phyloP scores from a whole-genome alignment of 345 rosid genomes.

The Carallia pectinifolia region DNA sequence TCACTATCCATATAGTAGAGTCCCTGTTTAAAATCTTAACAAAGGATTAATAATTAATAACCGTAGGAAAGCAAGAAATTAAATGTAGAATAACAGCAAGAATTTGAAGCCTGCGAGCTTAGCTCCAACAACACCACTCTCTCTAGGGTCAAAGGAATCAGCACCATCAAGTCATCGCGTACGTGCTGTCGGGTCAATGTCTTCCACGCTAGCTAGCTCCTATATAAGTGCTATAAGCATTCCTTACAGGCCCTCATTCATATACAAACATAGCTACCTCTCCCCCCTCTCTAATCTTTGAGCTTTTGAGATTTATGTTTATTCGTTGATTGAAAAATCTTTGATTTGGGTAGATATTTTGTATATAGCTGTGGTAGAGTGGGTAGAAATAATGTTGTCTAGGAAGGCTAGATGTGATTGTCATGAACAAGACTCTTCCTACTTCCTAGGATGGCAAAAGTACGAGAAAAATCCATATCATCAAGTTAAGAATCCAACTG shows the following conservation, averaged over 20 bases:
- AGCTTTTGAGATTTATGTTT: background rate
- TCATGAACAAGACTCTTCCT: conserved; percentile 32
- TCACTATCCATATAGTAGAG: too few species aligned
- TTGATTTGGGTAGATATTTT: too few species aligned
- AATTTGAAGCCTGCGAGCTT: too few species aligned
- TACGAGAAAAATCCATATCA: conserved; percentile 33
- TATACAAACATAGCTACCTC: background rate
- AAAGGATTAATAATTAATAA: too few species aligned
- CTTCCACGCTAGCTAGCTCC: background rate
- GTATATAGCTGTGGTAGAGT: background rate
- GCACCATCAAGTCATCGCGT: background rate
- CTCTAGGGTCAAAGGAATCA: background rate
- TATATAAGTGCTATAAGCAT: background rate
- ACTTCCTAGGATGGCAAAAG: conserved; percentile 37
- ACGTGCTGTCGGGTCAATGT: conserved; percentile 2
- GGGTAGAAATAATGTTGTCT: conserved; percentile 21
- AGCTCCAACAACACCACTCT: too few species aligned
- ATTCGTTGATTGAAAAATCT: too few species aligned
- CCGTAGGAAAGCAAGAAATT: too few species aligned
- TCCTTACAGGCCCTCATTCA: background rate
- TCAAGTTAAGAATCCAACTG: conserved; percentile 25
- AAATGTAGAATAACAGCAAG: too few species aligned
- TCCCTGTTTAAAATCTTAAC: too few species aligned
- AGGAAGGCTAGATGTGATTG: conserved; percentile 5
- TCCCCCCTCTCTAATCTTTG: background rate